Percentiles rank a stretch among this genome's conserved stretches.
Evolutionary conservation across 2,329 filamentous ascomycete species (phyloP).

Genomic region (Magnaporthiopsis incrustans): DNA sequence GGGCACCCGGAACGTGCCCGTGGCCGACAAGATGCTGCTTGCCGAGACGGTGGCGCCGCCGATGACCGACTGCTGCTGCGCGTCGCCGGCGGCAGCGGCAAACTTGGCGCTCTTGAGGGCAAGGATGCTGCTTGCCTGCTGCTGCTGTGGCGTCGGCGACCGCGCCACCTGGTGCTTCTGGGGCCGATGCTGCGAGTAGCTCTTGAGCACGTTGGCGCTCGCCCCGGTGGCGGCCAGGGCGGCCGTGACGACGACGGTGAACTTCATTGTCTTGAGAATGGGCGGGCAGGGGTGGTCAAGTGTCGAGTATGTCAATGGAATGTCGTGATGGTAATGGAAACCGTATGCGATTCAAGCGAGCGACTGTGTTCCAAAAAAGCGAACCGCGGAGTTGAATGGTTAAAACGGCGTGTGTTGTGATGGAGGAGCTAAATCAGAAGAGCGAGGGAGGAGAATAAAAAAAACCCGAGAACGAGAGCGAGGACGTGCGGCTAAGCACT

Average conservation of each 20-base stretch:
- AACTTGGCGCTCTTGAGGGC: neutral
- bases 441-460: no score
- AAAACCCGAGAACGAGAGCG: neutral
- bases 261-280: slow-evolving; percentile 4
- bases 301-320: neutral
- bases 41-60: slow-evolving; percentile 1
- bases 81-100: neutral
- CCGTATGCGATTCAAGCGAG: neutral
- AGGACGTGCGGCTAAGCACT: no score
- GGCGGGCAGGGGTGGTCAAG: no score
- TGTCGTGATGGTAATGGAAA: neutral
- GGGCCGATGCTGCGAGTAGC: slow-evolving; percentile 3
- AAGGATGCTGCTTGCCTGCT: neutral
- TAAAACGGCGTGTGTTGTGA: no score
- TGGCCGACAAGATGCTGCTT: neutral
- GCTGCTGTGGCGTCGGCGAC: neutral
- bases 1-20: slow-evolving; percentile 4
- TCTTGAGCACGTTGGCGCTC: slow-evolving; percentile 1
- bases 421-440: no score
- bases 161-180: neutral
- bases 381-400: neutral
- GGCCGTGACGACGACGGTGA: neutral
- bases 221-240: neutral
- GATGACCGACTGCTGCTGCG: neutral
- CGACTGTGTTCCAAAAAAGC: neutral